phyloP scores from a whole-genome alignment of 371 early-diverging fungal species.

The Blyttiomyces sp. region DNA sequence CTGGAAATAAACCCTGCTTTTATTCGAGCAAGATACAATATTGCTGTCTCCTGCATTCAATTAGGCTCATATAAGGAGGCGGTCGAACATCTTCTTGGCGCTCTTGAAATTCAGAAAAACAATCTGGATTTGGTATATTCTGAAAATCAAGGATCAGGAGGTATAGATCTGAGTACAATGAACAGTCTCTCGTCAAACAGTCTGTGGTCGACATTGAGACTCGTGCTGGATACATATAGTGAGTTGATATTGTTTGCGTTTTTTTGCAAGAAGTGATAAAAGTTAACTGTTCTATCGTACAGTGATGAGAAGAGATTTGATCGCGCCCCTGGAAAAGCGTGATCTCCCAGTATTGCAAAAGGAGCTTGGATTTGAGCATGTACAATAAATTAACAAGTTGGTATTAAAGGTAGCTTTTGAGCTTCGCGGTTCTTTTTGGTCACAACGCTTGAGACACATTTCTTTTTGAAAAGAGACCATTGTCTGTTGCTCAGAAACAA shows the following conservation, averaged over 20 bases:
- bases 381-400: too few relatives aligned
- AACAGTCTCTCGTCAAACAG: slow-evolving; percentile 49
- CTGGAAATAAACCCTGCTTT: slow-evolving; percentile 90
- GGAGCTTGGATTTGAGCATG: too few relatives aligned
- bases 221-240: slow-evolving; percentile 63
- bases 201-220: slow-evolving; percentile 85
- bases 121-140: slow-evolving; percentile 25
- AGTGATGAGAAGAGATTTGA: too few relatives aligned
- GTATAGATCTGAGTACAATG: too few relatives aligned
- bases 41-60: slow-evolving; percentile 90
- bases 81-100: slow-evolving; percentile 84
- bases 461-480: too few relatives aligned
- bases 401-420: too few relatives aligned
- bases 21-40: slow-evolving; percentile 92
- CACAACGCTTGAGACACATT: too few relatives aligned
- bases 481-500: not conserved
- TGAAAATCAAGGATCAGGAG: slow-evolving; percentile 24
- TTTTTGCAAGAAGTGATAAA: too few relatives aligned
- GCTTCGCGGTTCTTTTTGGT: too few relatives aligned
- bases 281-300: too few relatives aligned
- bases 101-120: slow-evolving; percentile 73
- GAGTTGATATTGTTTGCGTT: slow-evolving; percentile 14
- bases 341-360: too few relatives aligned
- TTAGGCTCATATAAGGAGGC: slow-evolving; percentile 85
- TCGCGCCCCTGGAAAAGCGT: too few relatives aligned